A percentile compares a stretch with the other conserved stretches of the same genome.
Conservation (phyloP, 805 yeast genomes). For the Clavispora vitiphila region DNA sequence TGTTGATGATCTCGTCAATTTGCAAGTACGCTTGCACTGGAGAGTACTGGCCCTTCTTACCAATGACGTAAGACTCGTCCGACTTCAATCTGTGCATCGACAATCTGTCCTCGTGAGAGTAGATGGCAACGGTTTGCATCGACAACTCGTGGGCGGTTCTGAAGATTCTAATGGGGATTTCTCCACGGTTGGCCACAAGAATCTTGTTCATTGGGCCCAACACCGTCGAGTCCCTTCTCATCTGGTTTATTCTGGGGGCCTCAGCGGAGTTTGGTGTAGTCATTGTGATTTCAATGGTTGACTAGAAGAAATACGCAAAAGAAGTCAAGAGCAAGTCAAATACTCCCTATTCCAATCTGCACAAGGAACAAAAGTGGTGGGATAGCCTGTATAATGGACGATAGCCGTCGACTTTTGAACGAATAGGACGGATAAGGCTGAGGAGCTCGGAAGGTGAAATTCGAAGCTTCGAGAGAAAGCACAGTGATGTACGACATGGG, state of each 20-base stretch:
- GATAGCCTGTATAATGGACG: neutral
- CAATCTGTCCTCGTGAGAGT: slow-evolving; percentile 91
- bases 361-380: neutral
- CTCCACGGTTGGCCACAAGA: slow-evolving; percentile 81
- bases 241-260: slow-evolving; percentile 27
- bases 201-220: slow-evolving; percentile 52
- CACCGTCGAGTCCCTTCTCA: slow-evolving; percentile 40
- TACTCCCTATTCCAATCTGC: neutral
- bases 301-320: neutral
- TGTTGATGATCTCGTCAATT: slow-evolving; percentile 84
- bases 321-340: neutral
- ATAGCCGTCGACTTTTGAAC: neutral
- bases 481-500: neutral
- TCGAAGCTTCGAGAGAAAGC: neutral
- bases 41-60: slow-evolving; percentile 80
- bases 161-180: slow-evolving; percentile 82
- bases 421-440: neutral
- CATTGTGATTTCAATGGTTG: slow-evolving; percentile 2
- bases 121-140: slow-evolving; percentile 95
- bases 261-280: slow-evolving; percentile 7
- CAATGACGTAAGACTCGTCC: slow-evolving; percentile 90
- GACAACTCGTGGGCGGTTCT: slow-evolving; percentile 97
- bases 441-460: neutral
- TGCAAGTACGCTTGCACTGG: slow-evolving; percentile 96
- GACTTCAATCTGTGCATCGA: slow-evolving; percentile 95